phyloP scores from a whole-genome alignment of 306 rosid genomes.

The Prinsepia uniflora region DNA sequence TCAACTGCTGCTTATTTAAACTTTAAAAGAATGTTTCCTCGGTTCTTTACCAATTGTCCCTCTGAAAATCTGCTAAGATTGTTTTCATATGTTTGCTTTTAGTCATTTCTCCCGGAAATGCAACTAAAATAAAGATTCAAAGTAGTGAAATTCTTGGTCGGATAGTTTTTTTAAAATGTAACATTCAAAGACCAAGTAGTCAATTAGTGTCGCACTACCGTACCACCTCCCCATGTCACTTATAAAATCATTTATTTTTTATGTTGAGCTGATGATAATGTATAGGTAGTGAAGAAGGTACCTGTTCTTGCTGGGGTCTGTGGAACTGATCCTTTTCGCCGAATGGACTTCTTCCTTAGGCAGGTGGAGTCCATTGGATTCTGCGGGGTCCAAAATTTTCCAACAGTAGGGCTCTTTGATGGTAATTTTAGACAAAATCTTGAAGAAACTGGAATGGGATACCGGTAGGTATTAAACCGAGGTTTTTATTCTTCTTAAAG shows the following conservation, averaged over 20 bases:
- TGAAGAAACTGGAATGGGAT: slow-evolving; percentile 98
- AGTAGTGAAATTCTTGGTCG: neutral
- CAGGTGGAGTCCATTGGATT: slow-evolving; percentile 89
- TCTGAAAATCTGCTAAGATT: neutral
- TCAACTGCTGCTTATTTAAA: slow-evolving; percentile 24
- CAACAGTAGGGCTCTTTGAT: slow-evolving; percentile 90
- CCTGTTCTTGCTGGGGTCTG: slow-evolving; percentile 94
- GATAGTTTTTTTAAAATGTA: neutral
- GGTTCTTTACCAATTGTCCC: neutral
- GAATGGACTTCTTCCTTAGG: slow-evolving; percentile 78
- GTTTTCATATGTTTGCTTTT: neutral
- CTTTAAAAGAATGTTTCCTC: neutral
- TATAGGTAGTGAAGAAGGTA: slow-evolving; percentile 69
- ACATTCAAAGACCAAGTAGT: neutral
- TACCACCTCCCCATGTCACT: neutral
- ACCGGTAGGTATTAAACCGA: slow-evolving; percentile 44
- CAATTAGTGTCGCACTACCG: neutral
- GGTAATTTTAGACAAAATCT: slow-evolving; percentile 92
- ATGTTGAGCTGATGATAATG: slow-evolving; percentile 24
- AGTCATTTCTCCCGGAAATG: neutral
- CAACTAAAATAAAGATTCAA: neutral
- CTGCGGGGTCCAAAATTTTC: slow-evolving; percentile 90
- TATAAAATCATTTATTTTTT: slow-evolving; percentile 5
- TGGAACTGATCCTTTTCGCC: slow-evolving; percentile 90
- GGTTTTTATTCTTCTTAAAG: neutral